These are phyloP conservation scores for Psilocybe subaeruginosa DNA, from an alignment of 768 basidiomycete genomes.

Conservation along the genomic window DNA sequence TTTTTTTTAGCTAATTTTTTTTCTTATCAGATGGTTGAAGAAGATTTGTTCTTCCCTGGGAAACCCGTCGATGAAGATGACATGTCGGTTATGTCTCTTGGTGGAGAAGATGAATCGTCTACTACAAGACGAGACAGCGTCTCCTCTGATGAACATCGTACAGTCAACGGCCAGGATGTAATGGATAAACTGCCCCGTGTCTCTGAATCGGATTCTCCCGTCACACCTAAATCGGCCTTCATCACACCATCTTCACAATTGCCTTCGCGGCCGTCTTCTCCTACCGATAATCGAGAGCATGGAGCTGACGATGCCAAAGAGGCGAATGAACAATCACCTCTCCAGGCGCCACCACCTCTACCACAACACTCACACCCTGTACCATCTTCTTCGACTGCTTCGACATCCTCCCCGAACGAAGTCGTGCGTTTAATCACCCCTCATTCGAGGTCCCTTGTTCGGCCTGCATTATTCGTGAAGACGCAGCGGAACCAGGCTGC, in stretches of 20 bases:
- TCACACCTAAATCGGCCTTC: neutral
- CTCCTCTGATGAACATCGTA: conserved; percentile 14
- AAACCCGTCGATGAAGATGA: conserved; percentile 38
- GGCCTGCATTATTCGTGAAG: conserved; percentile 13
- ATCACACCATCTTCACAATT: neutral
- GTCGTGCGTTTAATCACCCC: neutral
- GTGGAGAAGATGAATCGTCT: conserved; percentile 25
- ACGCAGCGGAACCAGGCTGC: conserved; percentile 1
- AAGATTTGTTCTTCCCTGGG: conserved; percentile 76
- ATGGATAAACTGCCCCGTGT: conserved; percentile 1
- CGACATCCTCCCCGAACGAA: neutral
- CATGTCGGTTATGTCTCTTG: conserved; percentile 26
- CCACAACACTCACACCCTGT: neutral
- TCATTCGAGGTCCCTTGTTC: conserved; percentile 10
- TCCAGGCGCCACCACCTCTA: neutral
- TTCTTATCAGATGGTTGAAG: conserved; percentile 60
- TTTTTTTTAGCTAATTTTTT: neutral
- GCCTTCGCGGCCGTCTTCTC: conserved; percentile 11
- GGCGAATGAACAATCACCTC: neutral
- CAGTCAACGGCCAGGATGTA: neutral
- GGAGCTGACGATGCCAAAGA: neutral
- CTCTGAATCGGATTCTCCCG: conserved; percentile 1
- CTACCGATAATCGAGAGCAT: neutral
- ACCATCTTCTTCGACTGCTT: neutral
- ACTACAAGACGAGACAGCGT: conserved; percentile 23